Percentiles rank a stretch among this genome's conserved stretches.
Conservation (phyloP, 202 grass and related monocot species). For the Alloteropsis angusta region DNA sequence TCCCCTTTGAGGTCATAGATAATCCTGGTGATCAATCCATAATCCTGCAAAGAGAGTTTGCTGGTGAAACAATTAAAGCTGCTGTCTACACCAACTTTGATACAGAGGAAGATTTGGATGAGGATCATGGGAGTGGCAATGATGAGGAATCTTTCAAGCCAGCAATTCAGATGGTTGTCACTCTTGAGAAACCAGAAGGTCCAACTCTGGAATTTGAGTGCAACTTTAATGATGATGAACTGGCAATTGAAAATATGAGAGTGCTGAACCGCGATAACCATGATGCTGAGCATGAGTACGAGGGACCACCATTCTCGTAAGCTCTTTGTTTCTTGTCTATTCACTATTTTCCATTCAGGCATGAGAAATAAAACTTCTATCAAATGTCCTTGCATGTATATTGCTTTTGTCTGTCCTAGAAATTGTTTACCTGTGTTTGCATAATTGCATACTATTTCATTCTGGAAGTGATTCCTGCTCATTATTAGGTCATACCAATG, state of each 20-base stretch:
- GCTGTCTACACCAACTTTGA: conserved; percentile 66
- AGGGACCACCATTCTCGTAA: conserved; percentile 83
- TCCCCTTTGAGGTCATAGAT: conserved; percentile 79
- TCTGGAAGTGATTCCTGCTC: background rate
- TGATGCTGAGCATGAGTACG: conserved; percentile 49
- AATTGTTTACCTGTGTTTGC: background rate
- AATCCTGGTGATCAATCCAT: conserved; percentile 72
- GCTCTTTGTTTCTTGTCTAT: conserved; percentile 31
- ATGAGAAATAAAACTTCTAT: background rate
- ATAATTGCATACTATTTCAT: background rate
- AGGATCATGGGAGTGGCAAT: conserved; percentile 27
- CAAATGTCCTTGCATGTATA: background rate
- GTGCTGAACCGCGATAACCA: conserved; percentile 39
- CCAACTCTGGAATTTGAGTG: conserved; percentile 71
- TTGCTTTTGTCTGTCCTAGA: background rate
- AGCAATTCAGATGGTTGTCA: conserved; percentile 57
- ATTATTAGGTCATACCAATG: background rate
- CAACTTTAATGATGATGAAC: conserved; percentile 66
- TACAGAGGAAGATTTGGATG: conserved; percentile 38
- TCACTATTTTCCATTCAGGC: background rate
- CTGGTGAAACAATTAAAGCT: conserved; percentile 63
- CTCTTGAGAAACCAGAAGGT: conserved; percentile 51
- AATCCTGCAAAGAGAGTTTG: conserved; percentile 57
- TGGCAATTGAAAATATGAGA: conserved; percentile 66
- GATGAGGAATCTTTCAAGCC: conserved; percentile 43